A percentile compares a stretch with the other conserved stretches of the same genome.
phyloP scores from a whole-genome alignment of 768 basidiomycete genomes.

The Amanita pallidorosea region DNA sequence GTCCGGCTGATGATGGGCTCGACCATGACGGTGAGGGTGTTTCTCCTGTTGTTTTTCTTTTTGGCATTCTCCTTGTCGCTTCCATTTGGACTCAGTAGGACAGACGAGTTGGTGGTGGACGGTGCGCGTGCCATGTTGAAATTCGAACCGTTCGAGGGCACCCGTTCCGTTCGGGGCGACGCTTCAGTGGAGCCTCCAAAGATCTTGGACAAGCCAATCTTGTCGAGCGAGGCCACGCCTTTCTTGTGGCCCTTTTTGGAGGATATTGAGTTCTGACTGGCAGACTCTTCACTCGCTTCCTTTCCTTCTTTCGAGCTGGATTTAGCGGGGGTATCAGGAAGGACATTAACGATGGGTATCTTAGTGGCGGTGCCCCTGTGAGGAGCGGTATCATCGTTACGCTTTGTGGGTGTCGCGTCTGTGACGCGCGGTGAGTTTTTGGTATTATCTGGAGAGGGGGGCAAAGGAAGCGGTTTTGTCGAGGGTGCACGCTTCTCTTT shows the following conservation, averaged over 20 bases:
- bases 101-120: slow-evolving; percentile 10
- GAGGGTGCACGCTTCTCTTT: slow-evolving; percentile 1
- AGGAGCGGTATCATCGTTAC: slow-evolving; percentile 13
- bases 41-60: slow-evolving; percentile 56
- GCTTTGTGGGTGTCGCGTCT: slow-evolving; percentile 14
- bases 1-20: slow-evolving; percentile 54
- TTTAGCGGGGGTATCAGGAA: slow-evolving; percentile 20
- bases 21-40: slow-evolving; percentile 82
- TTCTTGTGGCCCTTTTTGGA: slow-evolving; percentile 45
- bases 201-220: slow-evolving; percentile 69
- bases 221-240: slow-evolving; percentile 64
- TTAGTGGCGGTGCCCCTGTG: slow-evolving; percentile 15
- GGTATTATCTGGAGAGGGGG: not conserved
- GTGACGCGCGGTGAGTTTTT: not conserved
- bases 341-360: slow-evolving; percentile 22
- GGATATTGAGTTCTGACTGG: slow-evolving; percentile 21
- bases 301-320: slow-evolving; percentile 13
- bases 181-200: slow-evolving; percentile 34
- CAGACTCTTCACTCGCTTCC: slow-evolving; percentile 18
- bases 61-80: slow-evolving; percentile 10
- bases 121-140: slow-evolving; percentile 5
- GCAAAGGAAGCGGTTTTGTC: slow-evolving; percentile 1
- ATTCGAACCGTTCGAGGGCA: slow-evolving; percentile 5
- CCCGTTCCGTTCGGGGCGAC: not conserved
- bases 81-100: slow-evolving; percentile 16